Percentiles rank a stretch among this genome's conserved stretches.
phyloP scores from a whole-genome alignment of 306 rosid species.

The Lathyrus sativus region DNA sequence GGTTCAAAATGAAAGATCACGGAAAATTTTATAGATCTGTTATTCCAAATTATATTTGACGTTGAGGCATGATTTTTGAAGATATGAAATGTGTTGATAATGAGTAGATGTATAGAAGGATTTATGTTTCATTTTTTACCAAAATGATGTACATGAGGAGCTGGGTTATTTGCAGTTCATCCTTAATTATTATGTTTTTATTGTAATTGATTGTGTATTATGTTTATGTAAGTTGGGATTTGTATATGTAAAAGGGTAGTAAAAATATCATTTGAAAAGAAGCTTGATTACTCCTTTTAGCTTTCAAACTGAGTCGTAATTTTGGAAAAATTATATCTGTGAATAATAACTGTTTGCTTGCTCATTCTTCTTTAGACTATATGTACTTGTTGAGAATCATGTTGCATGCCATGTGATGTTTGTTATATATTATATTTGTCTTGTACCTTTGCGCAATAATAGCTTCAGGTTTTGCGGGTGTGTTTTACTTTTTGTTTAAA shows the following conservation, averaged over 20 bases:
- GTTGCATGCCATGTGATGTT: neutral
- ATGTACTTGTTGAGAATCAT: slow-evolving; percentile 14
- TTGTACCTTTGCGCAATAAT: neutral
- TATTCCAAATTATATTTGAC: neutral
- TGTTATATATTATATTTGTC: neutral
- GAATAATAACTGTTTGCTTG: slow-evolving; percentile 3
- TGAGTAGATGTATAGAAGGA: neutral
- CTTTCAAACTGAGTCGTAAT: neutral
- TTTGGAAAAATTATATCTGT: neutral
- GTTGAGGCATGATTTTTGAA: neutral
- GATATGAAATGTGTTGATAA: neutral
- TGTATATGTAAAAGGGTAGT: slow-evolving; percentile 2
- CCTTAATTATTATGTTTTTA: neutral
- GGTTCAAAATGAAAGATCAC: slow-evolving; percentile 15
- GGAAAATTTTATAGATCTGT: slow-evolving; percentile 39
- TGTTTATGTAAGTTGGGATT: neutral
- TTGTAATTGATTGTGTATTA: neutral
- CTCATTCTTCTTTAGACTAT: neutral
- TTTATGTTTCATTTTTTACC: neutral
- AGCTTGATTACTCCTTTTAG: slow-evolving; percentile 15
- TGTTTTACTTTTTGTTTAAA: neutral
- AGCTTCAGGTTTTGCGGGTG: neutral
- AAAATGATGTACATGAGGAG: neutral
- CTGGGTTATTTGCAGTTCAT: neutral
- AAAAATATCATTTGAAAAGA: slow-evolving; percentile 4